Base-by-base conservation (phyloP, 169 alveolate species). In the Plasmodium adleri region DNA sequence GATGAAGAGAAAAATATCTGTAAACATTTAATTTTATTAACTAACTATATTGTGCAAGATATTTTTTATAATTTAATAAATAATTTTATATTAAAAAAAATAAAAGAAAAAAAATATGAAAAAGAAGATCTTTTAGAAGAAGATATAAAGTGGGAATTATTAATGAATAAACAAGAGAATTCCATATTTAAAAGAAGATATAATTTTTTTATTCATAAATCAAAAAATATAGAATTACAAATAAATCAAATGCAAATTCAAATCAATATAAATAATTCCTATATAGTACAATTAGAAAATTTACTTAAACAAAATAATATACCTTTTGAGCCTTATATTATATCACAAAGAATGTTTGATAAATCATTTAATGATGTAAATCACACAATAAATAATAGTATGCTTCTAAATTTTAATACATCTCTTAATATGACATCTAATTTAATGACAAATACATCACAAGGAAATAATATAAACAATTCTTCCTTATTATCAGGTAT, bases 21-120 rank as follows among this genome's bases (percentile, higher is more conserved):
- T 47, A 86, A 86, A 50, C 92, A 86, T 62, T 28, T 86, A 47
- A 86, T 86, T 15, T 22, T 86, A 32, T 43, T 86, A 43, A 86
- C 92, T 17, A 86, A 86, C 24, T 72, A 86, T 73, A 56, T 86
- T 1, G 88, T 86, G 1, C 92, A 86, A 28, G 72, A 86, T 39
- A n/a, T 86, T 7, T 86, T 86, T 62, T 86, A 86, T 58, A 86
- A 86, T 59, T 56, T 86, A 10, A 62, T 86, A 6, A 86, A 86
- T 49, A 86, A 86, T 71, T 86, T 86, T 45, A 66, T 86, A 9
- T 72, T 86, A 62, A 86, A 71, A 86, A 86, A 86, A 59, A 66
- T 86, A 3, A 58, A 87, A 47, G 92, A 86, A 13, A 59, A 70
- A 63, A 64, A 86, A 72, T 86, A 86, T 64, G 88, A 86, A 39